Conservation (phyloP, 2,329 filamentous ascomycete genomes). For the Colletotrichum camelliae region DNA sequence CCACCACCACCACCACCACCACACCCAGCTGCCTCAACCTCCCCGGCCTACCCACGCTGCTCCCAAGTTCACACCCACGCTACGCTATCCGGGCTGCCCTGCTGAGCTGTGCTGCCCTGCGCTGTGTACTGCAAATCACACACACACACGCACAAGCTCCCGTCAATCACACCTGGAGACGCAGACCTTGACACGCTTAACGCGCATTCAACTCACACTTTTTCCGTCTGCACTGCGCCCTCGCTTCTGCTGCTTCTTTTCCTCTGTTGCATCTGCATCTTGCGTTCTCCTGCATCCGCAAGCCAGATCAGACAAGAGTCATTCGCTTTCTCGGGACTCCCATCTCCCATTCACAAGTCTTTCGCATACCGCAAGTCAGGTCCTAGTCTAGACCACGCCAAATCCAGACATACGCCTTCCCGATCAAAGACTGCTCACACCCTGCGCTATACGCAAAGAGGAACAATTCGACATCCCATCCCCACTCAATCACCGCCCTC, state of each 20-base stretch:
- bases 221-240: neutral
- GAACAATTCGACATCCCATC: conserved; percentile 17
- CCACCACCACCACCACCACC: neutral
- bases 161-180: neutral
- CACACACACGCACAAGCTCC: neutral
- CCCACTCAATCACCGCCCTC: conserved; percentile 4
- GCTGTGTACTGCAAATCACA: neutral
- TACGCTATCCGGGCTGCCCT: neutral
- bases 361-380: conserved; percentile 7
- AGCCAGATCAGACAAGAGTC: conserved; percentile 20
- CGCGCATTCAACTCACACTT: neutral
- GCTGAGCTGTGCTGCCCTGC: neutral
- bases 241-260: neutral
- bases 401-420: conserved; percentile 17
- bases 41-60: neutral
- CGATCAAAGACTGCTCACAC: conserved; percentile 14
- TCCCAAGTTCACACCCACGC: neutral
- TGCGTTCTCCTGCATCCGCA: neutral
- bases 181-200: neutral
- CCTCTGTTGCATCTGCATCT: neutral
- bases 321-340: conserved; percentile 6
- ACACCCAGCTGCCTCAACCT: neutral
- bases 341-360: neutral
- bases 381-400: conserved; percentile 13
- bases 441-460: conserved; percentile 21